Conservation (phyloP, 176 grass and related monocot genomes). For the Oryza brachyantha region DNA sequence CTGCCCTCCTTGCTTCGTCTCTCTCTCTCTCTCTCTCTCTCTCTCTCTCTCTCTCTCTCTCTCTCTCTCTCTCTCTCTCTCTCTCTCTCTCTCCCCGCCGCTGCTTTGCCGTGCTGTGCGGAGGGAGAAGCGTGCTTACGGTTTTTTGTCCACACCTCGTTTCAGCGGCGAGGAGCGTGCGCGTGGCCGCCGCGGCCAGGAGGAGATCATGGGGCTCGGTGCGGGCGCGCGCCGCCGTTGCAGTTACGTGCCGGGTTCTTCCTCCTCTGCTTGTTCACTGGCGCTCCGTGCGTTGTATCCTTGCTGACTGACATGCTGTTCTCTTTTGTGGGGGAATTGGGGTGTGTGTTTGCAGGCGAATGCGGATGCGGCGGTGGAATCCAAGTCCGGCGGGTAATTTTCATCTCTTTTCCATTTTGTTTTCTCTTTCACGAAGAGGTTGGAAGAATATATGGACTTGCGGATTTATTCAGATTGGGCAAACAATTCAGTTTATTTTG, state of each 20-base stretch:
- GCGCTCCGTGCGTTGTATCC: background rate
- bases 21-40: too few relatives aligned
- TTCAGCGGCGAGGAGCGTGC: conserved; percentile 24
- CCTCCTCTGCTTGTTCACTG: too few relatives aligned
- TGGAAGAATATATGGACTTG: background rate
- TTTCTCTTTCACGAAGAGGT: background rate
- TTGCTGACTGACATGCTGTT: background rate
- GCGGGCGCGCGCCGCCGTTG: conserved; percentile 17
- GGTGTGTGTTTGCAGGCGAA: conserved; percentile 36
- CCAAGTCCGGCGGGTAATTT: conserved; percentile 38
- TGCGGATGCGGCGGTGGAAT: conserved; percentile 12
- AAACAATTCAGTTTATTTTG: background rate
- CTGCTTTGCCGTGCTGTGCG: too few relatives aligned
- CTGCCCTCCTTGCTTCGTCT: too few relatives aligned
- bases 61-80: too few relatives aligned
- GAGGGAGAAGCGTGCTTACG: too few relatives aligned
- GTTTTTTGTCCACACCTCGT: too few relatives aligned
- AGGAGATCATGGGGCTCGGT: background rate
- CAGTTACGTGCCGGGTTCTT: conserved; percentile 27
- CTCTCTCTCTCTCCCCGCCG: too few relatives aligned
- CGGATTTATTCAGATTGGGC: background rate
- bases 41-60: too few relatives aligned
- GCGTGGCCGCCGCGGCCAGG: conserved; percentile 17
- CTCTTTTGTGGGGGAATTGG: background rate
- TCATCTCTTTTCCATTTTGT: background rate